Evolutionary conservation across 495 filamentous ascomycete species (phyloP), one percentile per base, ranked within the genome.

Genomic region (Polyplosphaeria fusca): DNA sequence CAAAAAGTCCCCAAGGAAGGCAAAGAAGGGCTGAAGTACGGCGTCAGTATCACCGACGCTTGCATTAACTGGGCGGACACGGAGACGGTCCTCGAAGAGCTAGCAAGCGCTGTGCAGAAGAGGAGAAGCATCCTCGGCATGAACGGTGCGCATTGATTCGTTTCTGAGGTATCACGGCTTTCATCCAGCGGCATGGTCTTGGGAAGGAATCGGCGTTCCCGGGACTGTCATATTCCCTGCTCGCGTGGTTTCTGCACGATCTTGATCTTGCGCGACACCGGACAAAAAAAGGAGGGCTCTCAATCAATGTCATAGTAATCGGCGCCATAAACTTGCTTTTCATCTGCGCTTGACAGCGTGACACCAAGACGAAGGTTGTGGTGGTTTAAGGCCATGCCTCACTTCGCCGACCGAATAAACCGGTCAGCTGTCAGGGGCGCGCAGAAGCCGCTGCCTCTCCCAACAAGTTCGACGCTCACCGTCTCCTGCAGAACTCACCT

Each of bases 41-140:
- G 93, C 66, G 86, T 97, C 68, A 92, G 87, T 64, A 97, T 99
- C 70, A 99, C 94, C 2, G 94, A 99, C 74, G 93, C 94, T 35
- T 99, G 94, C 70, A 96, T 99, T 65, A 76, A 82, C 68, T 95
- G 89, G 89, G 86, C 94, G 61, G 89, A 93, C 62, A 99, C 93
- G n/a, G 84, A 91, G 61, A 71, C 70, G 2, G 85, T 91, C 13
- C 79, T 99, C 12, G 87, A 87, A 63, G 73, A 76, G 32, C 78
- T 99, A 37, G 94, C 93, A 9, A 78, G 84, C 52, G 87, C 91
- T 5, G 89, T 95, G n/a, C 82, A 83, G 66, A 76, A 80, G 66
- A 71, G 88, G 54, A 75, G 85, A 60, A 76, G 83, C 60, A 57
- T 76, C 1, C 63, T 73, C 23, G 67, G 66, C 11, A 46, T 47